Conservation (phyloP, 1,139 yeast genomes). For the Candida neerlandica region DNA sequence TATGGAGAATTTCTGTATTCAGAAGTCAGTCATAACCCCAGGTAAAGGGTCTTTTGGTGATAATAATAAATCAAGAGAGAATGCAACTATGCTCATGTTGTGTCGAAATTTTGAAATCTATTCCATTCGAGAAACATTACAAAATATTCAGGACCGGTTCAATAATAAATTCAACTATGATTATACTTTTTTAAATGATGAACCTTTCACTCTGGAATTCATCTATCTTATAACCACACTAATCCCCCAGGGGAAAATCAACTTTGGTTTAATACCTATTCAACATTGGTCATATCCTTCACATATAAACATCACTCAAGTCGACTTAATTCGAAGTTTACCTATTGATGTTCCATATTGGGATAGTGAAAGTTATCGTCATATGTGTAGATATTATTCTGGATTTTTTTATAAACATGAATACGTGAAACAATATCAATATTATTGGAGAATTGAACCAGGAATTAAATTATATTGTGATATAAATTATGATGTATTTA, state of each 20-base stretch:
- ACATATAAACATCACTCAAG: conserved; percentile 27
- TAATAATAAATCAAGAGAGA: conserved; percentile 14
- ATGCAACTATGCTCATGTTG: conserved; percentile 71
- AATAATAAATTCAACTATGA: conserved; percentile 53
- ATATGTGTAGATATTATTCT: conserved; percentile 40
- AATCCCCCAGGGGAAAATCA: conserved; percentile 25
- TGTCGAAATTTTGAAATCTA: conserved; percentile 71
- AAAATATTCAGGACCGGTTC: conserved; percentile 70
- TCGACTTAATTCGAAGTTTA: conserved; percentile 17
- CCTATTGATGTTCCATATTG: conserved; percentile 28
- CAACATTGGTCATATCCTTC: conserved; percentile 37
- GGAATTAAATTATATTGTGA: conserved; percentile 33
- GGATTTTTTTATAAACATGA: conserved; percentile 39
- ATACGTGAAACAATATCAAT: conserved; percentile 31
- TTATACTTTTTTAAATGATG: conserved; percentile 39
- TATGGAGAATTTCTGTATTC: conserved; percentile 9
- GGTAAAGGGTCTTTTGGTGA: no score
- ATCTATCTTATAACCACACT: conserved; percentile 22
- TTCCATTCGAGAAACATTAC: conserved; percentile 60
- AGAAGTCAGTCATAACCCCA: conserved; percentile 3
- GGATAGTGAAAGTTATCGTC: conserved; percentile 34
- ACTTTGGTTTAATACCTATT: conserved; percentile 32
- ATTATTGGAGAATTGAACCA: conserved; percentile 42
- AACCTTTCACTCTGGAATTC: conserved; percentile 30
- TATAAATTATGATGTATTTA: conserved; percentile 31